These are phyloP conservation scores for Rhynchospora breviuscula DNA, from an alignment of 176 grass and related monocot species.

Conservation along the genomic window DNA sequence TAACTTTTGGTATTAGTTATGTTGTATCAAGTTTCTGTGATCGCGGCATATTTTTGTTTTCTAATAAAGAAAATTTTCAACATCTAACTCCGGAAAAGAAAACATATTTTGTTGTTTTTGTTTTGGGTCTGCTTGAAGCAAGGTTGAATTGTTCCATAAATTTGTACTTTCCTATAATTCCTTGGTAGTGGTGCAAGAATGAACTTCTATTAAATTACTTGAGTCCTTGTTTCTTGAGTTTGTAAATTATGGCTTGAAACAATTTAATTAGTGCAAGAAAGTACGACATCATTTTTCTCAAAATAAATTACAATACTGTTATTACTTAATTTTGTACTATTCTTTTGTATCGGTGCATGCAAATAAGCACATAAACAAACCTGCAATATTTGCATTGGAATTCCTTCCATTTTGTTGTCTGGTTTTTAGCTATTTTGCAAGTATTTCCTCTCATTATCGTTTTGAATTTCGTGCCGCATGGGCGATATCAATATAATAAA, in stretches of 20 bases:
- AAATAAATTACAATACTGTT: not conserved
- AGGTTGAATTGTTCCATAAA: conserved; percentile 16
- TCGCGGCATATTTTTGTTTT: not conserved
- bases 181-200: conserved; percentile 37
- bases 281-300: conserved; percentile 1
- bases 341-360: not conserved
- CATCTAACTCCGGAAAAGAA: not conserved
- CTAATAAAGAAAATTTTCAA: not conserved
- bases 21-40: not conserved
- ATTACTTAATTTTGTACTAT: not conserved
- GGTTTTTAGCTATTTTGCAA: not conserved
- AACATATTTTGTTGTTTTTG: conserved; percentile 5
- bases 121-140: conserved; percentile 6
- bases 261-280: not conserved
- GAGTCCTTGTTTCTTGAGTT: conserved; percentile 9
- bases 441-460: not conserved
- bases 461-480: not conserved
- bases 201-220: conserved; percentile 21
- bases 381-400: not conserved
- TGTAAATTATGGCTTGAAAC: not conserved
- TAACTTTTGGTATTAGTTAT: not conserved
- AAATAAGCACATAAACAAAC: not conserved
- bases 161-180: conserved; percentile 34
- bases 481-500: not conserved
- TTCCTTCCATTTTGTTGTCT: not conserved